These are phyloP conservation scores for Penicillium digitatum DNA, from an alignment of 2,329 filamentous ascomycete species.

Conservation along the genomic window DNA sequence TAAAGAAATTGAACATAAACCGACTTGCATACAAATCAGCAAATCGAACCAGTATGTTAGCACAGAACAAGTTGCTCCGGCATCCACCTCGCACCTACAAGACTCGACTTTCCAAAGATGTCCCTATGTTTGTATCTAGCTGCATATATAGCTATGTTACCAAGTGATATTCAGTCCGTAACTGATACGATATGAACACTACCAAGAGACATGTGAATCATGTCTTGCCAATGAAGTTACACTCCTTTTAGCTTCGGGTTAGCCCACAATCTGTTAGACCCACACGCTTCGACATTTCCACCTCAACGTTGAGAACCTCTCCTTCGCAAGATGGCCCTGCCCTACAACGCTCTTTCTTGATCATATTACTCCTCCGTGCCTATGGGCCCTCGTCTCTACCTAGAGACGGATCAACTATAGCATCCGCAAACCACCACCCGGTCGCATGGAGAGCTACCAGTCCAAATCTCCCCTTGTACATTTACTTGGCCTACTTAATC, in stretches of 20 bases:
- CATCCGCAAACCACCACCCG: neutral
- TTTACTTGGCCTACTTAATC: neutral
- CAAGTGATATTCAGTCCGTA: too few species aligned
- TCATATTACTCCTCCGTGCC: neutral
- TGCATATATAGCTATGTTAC: neutral
- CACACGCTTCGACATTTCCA: slow-evolving; percentile 1
- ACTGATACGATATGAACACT: neutral
- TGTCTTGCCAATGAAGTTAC: neutral
- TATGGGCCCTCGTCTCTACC: neutral
- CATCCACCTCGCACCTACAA: neutral
- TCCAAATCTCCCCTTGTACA: neutral
- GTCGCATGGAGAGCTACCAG: neutral
- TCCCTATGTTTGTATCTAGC: neutral
- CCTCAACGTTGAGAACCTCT: neutral
- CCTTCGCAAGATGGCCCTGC: slow-evolving; percentile 4
- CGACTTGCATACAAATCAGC: neutral
- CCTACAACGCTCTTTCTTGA: neutral
- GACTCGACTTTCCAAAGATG: neutral
- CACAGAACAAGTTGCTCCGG: neutral
- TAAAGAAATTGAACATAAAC: too few species aligned
- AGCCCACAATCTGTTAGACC: slow-evolving; percentile 2
- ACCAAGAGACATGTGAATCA: neutral
- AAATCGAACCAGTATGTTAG: neutral
- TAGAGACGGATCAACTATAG: neutral
- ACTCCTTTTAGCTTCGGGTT: neutral